Evolutionary conservation across 1,284 basidiomycete genomes (phyloP), one percentile per base, ranked within the genome.

Genomic region (Trichosporon faecale): DNA sequence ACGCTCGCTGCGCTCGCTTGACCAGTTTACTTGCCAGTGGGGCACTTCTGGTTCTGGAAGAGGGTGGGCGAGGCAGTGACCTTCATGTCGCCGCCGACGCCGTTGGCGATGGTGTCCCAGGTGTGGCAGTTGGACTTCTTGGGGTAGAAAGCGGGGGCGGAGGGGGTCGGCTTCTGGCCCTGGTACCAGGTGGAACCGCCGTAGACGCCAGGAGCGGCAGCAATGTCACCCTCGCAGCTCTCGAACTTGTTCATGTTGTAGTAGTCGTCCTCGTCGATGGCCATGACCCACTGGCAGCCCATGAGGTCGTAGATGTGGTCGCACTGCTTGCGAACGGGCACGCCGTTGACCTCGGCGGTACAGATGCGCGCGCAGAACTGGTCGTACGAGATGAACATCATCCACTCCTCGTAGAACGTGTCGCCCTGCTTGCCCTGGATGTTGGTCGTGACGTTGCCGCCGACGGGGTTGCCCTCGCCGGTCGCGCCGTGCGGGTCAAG

Each of bases 391-490:
- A 83, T 79, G 76, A 81, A 84, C 77, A 77, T 79, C 82, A 83
- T 86, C 85, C 85, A 86, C 75, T 86, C 85, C 76, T 86, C 79
- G 82, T 87, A 87, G 70, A 80, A 66, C 27, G 65, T 65, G 31
- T 64, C 52, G 18, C 29, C 65, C 44, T 65, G 37, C 33, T 57
- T 55, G 65, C 69, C 71, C 23, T 64, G 68, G 55, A 61, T 40
- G 65, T 68, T 68, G 69, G 85, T 83, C 52, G 86, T 86, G 68
- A 86, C 86, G 76, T 86, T 86, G 55, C 86, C 86, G 65, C 86
- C 86, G 68, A 86, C 79, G 49, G 86, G 86, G 83, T 87, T 87
- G 65, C 86, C 86, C 75, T 81, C 76, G 74, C 78, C 80, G 35
- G 78, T 80, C 9, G 83, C 84, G 66, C 85, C 85, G 79, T 85